Conservation (phyloP, 495 filamentous ascomycete species). For the Glonium stellatum region DNA sequence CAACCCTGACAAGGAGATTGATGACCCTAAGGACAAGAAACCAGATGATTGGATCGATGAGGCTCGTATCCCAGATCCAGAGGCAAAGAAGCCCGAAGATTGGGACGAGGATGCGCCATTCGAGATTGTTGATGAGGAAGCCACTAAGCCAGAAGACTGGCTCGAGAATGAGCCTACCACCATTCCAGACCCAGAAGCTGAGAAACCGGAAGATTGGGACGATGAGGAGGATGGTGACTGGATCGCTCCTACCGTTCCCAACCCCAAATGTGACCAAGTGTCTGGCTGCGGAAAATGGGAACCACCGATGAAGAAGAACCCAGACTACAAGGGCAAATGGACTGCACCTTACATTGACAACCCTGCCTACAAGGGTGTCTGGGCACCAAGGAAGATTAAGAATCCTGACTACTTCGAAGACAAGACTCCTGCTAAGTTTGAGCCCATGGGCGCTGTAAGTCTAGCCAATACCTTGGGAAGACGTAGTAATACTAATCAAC, state of each 20-base stretch:
- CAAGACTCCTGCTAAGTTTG: constrained; percentile 92
- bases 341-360: constrained; percentile 90
- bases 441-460: constrained; percentile 95
- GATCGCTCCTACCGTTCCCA: constrained; percentile 85
- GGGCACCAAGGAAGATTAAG: constrained; percentile 90
- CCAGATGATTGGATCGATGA: constrained; percentile 94
- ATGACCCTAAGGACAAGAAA: constrained; percentile 92
- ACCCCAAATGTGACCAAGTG: constrained; percentile 90
- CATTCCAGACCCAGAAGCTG: constrained; percentile 89
- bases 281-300: constrained; percentile 95
- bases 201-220: constrained; percentile 99
- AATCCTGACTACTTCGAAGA: constrained; percentile 98
- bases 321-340: constrained; percentile 99
- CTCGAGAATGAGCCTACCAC: constrained; percentile 81
- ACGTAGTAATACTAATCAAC: constrained; percentile 10
- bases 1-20: constrained; percentile 94
- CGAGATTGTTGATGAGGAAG: constrained; percentile 91
- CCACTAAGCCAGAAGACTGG: constrained; percentile 91
- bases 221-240: constrained; percentile 99
- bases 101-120: constrained; percentile 99
- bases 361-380: constrained; percentile 95
- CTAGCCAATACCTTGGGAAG: not conserved
- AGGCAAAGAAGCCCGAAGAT: constrained; percentile 92
- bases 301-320: constrained; percentile 90
- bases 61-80: constrained; percentile 80